Evolutionary conservation across 1,284 basidiomycete genomes (phyloP).

Genomic region (Coniferiporia weirii): DNA sequence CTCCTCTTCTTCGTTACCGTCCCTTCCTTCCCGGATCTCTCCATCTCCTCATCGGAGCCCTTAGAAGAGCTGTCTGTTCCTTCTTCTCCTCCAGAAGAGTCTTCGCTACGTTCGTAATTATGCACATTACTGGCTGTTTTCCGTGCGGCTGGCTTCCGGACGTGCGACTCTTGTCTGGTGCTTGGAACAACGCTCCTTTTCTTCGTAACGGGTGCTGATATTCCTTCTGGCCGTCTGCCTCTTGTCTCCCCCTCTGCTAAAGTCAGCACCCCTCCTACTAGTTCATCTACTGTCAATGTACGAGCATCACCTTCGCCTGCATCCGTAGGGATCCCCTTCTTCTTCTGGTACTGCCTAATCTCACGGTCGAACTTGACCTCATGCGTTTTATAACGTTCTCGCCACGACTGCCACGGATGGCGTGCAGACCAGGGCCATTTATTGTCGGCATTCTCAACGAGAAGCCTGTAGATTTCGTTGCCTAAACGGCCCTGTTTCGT

Average conservation of each 20-base stretch:
- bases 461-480: slow-evolving; percentile 35
- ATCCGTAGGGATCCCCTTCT: background rate
- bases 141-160: background rate
- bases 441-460: slow-evolving; percentile 35
- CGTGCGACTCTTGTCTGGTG: background rate
- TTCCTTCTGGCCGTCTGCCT: background rate
- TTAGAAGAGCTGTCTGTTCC: no score
- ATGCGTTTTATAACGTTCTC: slow-evolving; percentile 46
- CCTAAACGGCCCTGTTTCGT: slow-evolving; percentile 34
- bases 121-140: background rate
- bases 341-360: slow-evolving; percentile 28
- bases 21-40: background rate
- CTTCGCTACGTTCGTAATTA: background rate
- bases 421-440: slow-evolving; percentile 36
- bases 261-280: background rate
- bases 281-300: no score
- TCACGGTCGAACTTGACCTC: slow-evolving; percentile 33
- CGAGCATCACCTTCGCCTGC: background rate
- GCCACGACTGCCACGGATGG: slow-evolving; percentile 52
- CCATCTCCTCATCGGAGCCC: background rate
- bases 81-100: background rate
- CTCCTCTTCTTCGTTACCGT: background rate
- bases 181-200: background rate
- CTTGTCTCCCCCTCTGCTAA: background rate
- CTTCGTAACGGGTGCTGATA: background rate